phyloP scores from a whole-genome alignment of 805 yeast genomes.

The Lachancea kluyveri region DNA sequence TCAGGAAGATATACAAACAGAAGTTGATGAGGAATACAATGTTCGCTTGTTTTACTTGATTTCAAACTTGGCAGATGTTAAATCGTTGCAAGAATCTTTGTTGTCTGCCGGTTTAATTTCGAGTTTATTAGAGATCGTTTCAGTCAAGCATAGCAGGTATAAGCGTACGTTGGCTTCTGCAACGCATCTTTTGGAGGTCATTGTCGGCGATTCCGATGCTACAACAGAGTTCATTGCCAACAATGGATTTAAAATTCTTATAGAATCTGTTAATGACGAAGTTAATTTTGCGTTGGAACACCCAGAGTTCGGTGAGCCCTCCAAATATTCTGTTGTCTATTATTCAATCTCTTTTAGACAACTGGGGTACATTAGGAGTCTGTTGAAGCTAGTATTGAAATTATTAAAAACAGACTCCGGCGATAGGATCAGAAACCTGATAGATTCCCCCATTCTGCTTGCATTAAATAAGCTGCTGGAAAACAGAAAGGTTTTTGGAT shows the following conservation, averaged over 20 bases:
- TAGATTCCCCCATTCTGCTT: conserved; percentile 72
- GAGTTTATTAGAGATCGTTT: conserved; percentile 56
- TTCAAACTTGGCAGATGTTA: conserved; percentile 53
- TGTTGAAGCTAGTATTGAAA: conserved; percentile 57
- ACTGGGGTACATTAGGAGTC: conserved; percentile 48
- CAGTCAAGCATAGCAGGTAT: conserved; percentile 43
- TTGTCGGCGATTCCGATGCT: conserved; percentile 41
- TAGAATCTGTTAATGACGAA: conserved; percentile 56
- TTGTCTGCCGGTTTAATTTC: conserved; percentile 72
- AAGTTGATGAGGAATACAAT: conserved; percentile 43
- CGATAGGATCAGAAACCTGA: conserved; percentile 75
- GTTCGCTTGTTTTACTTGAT: conserved; percentile 52
- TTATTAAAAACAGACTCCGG: conserved; percentile 71
- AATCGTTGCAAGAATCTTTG: conserved; percentile 48
- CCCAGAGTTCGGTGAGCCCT: conserved; percentile 54
- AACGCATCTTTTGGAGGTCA: conserved; percentile 46
- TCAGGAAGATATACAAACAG: conserved; percentile 33
- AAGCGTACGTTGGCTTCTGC: conserved; percentile 60
- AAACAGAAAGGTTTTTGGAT: conserved; percentile 60
- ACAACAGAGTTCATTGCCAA: conserved; percentile 57
- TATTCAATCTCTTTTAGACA: conserved; percentile 55
- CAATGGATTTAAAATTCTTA: conserved; percentile 59
- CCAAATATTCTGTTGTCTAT: conserved; percentile 42
- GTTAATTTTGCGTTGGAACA: conserved; percentile 56
- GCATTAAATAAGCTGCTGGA: conserved; percentile 53